A percentile compares a stretch with the other conserved stretches of the same genome.
phyloP scores from a whole-genome alignment of 352 stramenopile genomes.

The Albugo candida region DNA sequence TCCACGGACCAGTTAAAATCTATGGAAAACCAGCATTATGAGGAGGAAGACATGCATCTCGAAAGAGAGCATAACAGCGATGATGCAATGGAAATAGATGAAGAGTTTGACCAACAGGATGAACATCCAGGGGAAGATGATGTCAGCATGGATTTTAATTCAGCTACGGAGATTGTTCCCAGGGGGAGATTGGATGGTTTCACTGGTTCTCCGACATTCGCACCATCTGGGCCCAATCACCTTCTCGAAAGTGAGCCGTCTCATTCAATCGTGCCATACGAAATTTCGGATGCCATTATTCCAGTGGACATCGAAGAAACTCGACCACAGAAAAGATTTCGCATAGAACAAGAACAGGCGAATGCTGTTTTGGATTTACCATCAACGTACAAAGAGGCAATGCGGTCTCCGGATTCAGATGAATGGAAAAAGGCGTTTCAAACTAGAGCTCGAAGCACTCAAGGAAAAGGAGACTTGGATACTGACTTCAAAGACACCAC shows the following conservation, averaged over 20 bases:
- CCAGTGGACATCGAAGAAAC: too few relatives aligned
- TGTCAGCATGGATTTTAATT: neutral
- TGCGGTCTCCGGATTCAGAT: neutral
- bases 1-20: too few relatives aligned
- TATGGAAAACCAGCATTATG: neutral
- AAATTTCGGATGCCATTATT: too few relatives aligned
- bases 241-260: too few relatives aligned
- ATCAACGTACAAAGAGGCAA: slow-evolving; percentile 1
- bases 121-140: neutral
- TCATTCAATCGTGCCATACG: too few relatives aligned
- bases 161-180: neutral
- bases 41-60: neutral
- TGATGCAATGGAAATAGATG: neutral
- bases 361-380: neutral
- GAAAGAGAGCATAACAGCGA: neutral
- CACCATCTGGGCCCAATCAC: too few relatives aligned
- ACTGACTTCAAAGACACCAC: neutral
- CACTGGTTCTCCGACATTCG: too few relatives aligned
- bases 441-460: slow-evolving; percentile 2
- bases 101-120: neutral
- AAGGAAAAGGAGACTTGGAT: slow-evolving; percentile 10
- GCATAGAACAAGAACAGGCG: too few relatives aligned
- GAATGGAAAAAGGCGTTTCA: slow-evolving; percentile 5
- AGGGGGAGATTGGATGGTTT: neutral
- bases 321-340: too few relatives aligned